phyloP scores from a whole-genome alignment of 441 rosid species.

The Corymbia calophylla region DNA sequence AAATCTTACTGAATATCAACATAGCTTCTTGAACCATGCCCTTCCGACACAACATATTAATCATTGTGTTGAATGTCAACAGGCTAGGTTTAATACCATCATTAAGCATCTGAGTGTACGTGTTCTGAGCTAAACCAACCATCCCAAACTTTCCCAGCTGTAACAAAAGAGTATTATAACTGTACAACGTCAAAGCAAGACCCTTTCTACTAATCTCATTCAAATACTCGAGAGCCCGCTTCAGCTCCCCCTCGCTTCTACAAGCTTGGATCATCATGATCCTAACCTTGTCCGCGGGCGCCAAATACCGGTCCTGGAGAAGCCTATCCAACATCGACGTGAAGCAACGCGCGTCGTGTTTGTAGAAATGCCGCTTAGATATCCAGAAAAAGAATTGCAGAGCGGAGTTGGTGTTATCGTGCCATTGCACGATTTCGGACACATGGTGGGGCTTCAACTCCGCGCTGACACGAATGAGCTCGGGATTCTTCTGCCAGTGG shows the following conservation, averaged over 20 bases:
- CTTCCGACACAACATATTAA: constrained; percentile 43
- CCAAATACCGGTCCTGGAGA: constrained; percentile 20
- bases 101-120: constrained; percentile 28
- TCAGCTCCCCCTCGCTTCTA: constrained; percentile 32
- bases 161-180: constrained; percentile 48
- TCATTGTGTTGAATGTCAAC: constrained; percentile 47
- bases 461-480: constrained; percentile 18
- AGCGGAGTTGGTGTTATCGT: constrained; percentile 15
- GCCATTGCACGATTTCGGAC: constrained; percentile 31
- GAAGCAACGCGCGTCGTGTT: constrained; percentile 34
- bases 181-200: constrained; percentile 35
- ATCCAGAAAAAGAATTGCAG: constrained; percentile 41
- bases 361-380: constrained; percentile 37
- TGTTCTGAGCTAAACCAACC: constrained; percentile 34
- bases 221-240: constrained; percentile 34
- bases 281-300: constrained; percentile 40
- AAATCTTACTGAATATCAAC: constrained; percentile 35
- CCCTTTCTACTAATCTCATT: constrained; percentile 18
- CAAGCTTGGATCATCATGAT: constrained; percentile 50
- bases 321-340: constrained; percentile 43
- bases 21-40: constrained; percentile 44
- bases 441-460: constrained; percentile 35
- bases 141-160: constrained; percentile 48
- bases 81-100: constrained; percentile 47
- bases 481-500: constrained; percentile 36